Conservation (phyloP, 2,329 filamentous ascomycete species). For the Plenodomus biglobosus region DNA sequence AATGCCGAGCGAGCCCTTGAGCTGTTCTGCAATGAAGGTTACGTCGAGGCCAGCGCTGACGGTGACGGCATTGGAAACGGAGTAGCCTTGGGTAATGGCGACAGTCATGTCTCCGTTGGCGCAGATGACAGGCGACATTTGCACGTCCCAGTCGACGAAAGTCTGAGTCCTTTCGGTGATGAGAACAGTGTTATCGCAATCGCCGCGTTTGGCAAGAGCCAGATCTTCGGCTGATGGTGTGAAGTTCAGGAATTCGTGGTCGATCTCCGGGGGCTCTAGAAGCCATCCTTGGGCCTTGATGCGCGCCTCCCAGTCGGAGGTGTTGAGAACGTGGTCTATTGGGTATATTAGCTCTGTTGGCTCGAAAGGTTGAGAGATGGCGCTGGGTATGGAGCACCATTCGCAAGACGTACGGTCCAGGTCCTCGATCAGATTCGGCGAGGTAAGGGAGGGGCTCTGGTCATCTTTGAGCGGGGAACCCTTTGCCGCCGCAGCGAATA, state of each 20-base stretch:
- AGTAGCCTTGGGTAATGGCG: slow-evolving; percentile 29
- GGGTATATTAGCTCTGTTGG: not conserved
- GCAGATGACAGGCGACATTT: slow-evolving; percentile 35
- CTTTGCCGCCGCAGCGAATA: not conserved
- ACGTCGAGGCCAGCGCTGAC: slow-evolving; percentile 12
- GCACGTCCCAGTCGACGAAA: slow-evolving; percentile 40
- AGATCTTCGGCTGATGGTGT: not conserved
- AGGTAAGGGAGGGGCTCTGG: not conserved
- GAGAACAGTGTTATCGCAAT: not conserved
- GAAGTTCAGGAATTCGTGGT: not conserved
- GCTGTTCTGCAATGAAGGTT: slow-evolving; percentile 16
- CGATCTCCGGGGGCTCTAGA: not conserved
- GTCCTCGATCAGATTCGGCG: not conserved
- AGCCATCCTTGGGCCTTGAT: not conserved
- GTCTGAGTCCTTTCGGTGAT: slow-evolving; percentile 5
- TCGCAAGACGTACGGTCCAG: not conserved
- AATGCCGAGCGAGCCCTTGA: slow-evolving; percentile 21
- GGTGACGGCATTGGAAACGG: slow-evolving; percentile 26
- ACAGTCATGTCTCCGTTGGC: slow-evolving; percentile 24
- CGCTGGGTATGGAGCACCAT: not conserved
- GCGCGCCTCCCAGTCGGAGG: not conserved
- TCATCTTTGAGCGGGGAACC: not conserved
- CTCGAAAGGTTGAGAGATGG: not conserved
- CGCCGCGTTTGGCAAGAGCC: not conserved
- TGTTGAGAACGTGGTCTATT: not conserved